These are phyloP conservation scores for Neofusicoccum kwambonambiense DNA, from an alignment of 2,329 filamentous ascomycete genomes.

Conservation along the genomic window DNA sequence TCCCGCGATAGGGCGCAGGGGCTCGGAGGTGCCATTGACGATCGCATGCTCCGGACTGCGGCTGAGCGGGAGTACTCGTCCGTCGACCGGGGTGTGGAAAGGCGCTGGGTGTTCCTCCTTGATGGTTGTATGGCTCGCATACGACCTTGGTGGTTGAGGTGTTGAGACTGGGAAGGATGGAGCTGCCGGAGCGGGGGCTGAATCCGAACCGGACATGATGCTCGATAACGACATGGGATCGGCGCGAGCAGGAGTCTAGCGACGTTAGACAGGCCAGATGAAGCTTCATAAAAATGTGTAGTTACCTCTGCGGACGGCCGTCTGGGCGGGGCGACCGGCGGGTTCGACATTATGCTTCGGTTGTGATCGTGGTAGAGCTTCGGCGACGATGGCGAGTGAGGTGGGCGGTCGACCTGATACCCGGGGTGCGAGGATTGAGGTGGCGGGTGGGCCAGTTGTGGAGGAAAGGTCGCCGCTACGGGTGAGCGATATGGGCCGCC, in stretches of 20 bases:
- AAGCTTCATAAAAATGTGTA: conserved; percentile 19
- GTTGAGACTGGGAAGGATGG: conserved; percentile 20
- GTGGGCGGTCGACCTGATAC: conserved; percentile 35
- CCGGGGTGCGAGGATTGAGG: conserved; percentile 35
- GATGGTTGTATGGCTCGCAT: neutral
- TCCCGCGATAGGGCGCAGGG: conserved; percentile 5
- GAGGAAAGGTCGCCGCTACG: conserved; percentile 30
- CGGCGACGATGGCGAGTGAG: conserved; percentile 40
- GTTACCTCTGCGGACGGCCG: conserved; percentile 37
- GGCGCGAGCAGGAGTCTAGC: conserved; percentile 68
- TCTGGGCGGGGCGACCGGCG: conserved; percentile 34
- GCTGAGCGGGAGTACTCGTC: neutral
- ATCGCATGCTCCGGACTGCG: conserved; percentile 1
- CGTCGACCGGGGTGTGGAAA: neutral
- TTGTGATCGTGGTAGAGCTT: conserved; percentile 29
- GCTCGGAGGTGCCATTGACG: conserved; percentile 11
- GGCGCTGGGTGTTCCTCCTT: neutral
- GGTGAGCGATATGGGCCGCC: conserved; percentile 39
- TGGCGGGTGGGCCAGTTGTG: conserved; percentile 39
- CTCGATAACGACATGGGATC: conserved; percentile 96
- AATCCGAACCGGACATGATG: conserved; percentile 79
- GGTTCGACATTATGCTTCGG: conserved; percentile 27
- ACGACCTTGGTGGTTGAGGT: conserved; percentile 1
- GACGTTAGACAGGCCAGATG: conserved; percentile 25
- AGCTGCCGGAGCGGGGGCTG: conserved; percentile 49